These are phyloP conservation scores for Zoysia matrella DNA, from an alignment of 202 grass and related monocot genomes.

Conservation along the genomic window DNA sequence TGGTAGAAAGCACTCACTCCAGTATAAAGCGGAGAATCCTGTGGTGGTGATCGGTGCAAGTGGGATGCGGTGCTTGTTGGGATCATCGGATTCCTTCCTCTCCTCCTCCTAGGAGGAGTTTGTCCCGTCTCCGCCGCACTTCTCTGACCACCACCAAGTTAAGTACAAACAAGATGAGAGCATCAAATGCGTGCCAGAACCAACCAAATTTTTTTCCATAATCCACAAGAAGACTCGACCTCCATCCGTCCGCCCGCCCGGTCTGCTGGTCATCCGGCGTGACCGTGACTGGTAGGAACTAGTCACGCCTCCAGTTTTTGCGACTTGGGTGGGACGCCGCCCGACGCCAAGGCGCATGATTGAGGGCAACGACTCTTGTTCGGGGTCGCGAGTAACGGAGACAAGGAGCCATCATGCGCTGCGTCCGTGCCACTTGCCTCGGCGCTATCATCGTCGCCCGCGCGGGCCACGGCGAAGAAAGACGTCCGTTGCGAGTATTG, in stretches of 20 bases:
- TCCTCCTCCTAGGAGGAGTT: not conserved
- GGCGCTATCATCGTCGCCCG: too few relatives aligned
- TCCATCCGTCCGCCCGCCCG: not conserved
- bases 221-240: not conserved
- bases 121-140: not conserved
- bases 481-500: too few relatives aligned
- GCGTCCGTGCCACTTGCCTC: too few relatives aligned
- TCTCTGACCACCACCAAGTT: not conserved
- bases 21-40: not conserved
- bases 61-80: not conserved
- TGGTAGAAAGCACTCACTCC: too few relatives aligned
- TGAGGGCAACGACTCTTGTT: not conserved
- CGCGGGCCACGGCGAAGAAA: too few relatives aligned
- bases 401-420: not conserved
- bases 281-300: not conserved
- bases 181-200: not conserved
- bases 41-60: too few relatives aligned
- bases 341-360: not conserved
- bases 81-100: constrained; percentile 28
- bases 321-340: not conserved
- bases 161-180: not conserved
- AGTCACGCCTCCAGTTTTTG: not conserved
- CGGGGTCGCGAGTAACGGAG: not conserved
- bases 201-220: not conserved
- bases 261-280: not conserved